Percentiles rank a stretch among this genome's conserved stretches.
These are phyloP conservation scores for Aspergillus baeticus DNA, from an alignment of 495 filamentous ascomycete genomes.

Conservation along the genomic window DNA sequence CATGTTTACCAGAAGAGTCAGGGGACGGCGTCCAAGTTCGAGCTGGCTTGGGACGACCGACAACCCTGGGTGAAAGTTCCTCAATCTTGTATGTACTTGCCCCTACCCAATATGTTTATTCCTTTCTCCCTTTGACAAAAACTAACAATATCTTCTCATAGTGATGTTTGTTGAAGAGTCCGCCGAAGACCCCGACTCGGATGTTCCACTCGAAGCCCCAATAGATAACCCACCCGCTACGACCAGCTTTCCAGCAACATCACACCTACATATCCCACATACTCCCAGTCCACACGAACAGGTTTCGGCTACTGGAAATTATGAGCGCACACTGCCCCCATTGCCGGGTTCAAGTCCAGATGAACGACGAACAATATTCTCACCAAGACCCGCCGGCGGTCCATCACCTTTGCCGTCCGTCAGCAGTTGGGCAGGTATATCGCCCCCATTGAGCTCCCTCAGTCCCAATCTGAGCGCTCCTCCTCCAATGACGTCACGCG, in stretches of 20 bases:
- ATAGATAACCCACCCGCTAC: background rate
- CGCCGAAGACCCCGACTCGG: constrained; percentile 18
- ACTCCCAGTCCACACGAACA: background rate
- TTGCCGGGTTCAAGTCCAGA: background rate
- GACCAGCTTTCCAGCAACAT: background rate
- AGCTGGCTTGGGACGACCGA: constrained; percentile 33
- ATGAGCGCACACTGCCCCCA: background rate
- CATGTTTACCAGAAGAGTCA: constrained; percentile 38
- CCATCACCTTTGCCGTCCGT: constrained; percentile 16
- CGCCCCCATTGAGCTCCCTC: constrained; percentile 11
- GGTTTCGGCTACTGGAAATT: background rate
- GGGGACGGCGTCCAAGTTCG: constrained; percentile 29
- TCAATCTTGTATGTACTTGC: constrained; percentile 26
- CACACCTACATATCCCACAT: background rate
- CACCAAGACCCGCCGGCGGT: constrained; percentile 2
- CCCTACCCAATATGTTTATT: too few relatives aligned
- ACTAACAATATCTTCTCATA: constrained; percentile 1
- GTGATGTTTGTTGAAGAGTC: constrained; percentile 37
- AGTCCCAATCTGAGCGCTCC: constrained; percentile 10
- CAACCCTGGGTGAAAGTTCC: constrained; percentile 37
- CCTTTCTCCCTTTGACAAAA: too few relatives aligned
- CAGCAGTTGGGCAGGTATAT: constrained; percentile 15
- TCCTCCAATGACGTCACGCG: constrained; percentile 24
- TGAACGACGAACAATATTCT: constrained; percentile 10
- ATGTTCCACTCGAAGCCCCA: constrained; percentile 1